Conservation (phyloP, 116 monocot species). For the Posidonia oceanica region DNA sequence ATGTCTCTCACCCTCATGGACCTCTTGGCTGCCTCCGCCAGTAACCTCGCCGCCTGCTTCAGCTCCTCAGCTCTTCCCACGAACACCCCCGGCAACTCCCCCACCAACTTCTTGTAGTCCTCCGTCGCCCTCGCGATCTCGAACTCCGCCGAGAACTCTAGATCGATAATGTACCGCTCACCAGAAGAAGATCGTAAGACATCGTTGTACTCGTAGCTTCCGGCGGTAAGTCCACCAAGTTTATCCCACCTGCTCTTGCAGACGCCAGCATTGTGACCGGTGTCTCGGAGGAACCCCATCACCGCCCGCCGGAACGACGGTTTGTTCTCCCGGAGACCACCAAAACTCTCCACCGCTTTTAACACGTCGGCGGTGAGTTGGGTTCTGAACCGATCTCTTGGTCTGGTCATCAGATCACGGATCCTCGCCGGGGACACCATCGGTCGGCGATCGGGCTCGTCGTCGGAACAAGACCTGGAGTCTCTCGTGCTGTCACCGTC, state of each 20-base stretch:
- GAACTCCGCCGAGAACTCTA: conserved; percentile 39
- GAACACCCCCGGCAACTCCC: conserved; percentile 24
- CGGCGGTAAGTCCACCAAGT: conserved; percentile 17
- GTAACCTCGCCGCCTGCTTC: conserved; percentile 21
- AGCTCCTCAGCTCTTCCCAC: conserved; percentile 29
- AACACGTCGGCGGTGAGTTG: conserved; percentile 13
- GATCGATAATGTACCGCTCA: conserved; percentile 28
- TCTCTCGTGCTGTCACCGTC: neutral
- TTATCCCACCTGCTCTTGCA: conserved; percentile 46
- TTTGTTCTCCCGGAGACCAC: neutral
- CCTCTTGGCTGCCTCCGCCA: conserved; percentile 31
- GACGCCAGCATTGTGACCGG: conserved; percentile 39
- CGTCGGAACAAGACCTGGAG: neutral
- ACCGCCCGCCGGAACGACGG: conserved; percentile 30
- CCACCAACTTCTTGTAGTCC: conserved; percentile 24
- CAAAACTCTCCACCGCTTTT: conserved; percentile 14
- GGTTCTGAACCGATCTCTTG: conserved; percentile 6
- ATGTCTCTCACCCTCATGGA: conserved; percentile 25
- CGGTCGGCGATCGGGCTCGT: neutral
- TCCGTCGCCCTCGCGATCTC: conserved; percentile 50
- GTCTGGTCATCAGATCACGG: conserved; percentile 2
- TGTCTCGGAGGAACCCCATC: conserved; percentile 25
- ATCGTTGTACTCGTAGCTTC: conserved; percentile 53
- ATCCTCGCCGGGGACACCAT: neutral
- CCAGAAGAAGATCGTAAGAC: neutral